These are phyloP conservation scores for Suaeda aralocaspica DNA, from an alignment of 148 eudicot species.

Conservation along the genomic window DNA sequence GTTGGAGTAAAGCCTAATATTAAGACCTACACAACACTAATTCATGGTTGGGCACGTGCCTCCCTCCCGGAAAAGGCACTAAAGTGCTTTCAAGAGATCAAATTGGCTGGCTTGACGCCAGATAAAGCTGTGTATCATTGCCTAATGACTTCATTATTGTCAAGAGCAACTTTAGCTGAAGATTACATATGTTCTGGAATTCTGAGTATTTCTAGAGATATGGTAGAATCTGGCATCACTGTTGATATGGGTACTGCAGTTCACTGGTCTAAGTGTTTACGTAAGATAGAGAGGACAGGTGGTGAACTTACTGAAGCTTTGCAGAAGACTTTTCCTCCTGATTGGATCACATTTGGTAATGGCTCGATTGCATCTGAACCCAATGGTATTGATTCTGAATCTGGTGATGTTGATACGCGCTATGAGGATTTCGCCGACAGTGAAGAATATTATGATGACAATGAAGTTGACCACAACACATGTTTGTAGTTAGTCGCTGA, in stretches of 20 bases:
- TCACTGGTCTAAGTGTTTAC: conserved; percentile 87
- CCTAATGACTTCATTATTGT: conserved; percentile 76
- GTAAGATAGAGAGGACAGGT: conserved; percentile 77
- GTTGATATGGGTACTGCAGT: conserved; percentile 98
- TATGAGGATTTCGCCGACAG: conserved; percentile 28
- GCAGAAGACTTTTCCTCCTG: conserved; percentile 94
- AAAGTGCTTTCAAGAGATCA: conserved; percentile 74
- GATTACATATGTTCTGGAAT: conserved; percentile 69
- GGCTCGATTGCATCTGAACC: conserved; percentile 26
- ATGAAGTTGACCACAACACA: background rate
- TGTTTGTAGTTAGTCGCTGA: no score
- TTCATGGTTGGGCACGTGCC: conserved; percentile 93
- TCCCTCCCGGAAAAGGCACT: conserved; percentile 93
- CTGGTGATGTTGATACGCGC: conserved; percentile 32
- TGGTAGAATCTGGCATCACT: conserved; percentile 60
- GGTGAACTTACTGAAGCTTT: conserved; percentile 85
- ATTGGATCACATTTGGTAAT: conserved; percentile 60
- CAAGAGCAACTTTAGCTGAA: conserved; percentile 90
- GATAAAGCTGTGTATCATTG: conserved; percentile 98
- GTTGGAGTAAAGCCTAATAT: conserved; percentile 78
- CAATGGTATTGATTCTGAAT: conserved; percentile 25
- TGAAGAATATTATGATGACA: conserved; percentile 33
- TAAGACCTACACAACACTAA: conserved; percentile 81
- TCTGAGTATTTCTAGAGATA: conserved; percentile 58
- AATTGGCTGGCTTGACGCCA: conserved; percentile 57